A percentile compares a stretch with the other conserved stretches of the same genome.
These are phyloP conservation scores for Fusarium kyushuense DNA, from an alignment of 2,329 filamentous ascomycete species.

Conservation along the genomic window DNA sequence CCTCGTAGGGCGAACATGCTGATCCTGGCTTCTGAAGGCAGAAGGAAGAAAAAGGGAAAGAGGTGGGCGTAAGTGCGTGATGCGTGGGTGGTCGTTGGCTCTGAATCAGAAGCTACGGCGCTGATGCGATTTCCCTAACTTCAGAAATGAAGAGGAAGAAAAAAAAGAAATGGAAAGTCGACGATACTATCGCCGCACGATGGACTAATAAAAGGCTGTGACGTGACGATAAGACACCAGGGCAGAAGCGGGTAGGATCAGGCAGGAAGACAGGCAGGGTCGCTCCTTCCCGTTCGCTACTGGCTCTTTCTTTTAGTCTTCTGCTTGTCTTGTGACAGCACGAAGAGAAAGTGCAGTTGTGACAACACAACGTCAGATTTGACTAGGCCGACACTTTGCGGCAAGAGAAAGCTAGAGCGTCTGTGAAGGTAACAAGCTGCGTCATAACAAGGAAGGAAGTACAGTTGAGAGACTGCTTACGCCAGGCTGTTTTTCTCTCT, in stretches of 20 bases:
- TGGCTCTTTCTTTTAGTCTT: constrained; percentile 11
- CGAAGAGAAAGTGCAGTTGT: constrained; percentile 10
- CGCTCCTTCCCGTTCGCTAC: constrained; percentile 16
- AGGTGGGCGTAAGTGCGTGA: constrained; percentile 12
- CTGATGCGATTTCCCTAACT: constrained; percentile 5
- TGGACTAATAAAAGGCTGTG: constrained; percentile 29
- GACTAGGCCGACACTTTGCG: constrained; percentile 16
- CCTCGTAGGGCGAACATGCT: constrained; percentile 57
- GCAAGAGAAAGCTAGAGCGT: constrained; percentile 25
- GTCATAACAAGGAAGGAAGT: constrained; percentile 46
- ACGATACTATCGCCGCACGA: constrained; percentile 38
- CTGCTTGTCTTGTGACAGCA: constrained; percentile 7
- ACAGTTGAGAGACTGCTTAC: constrained; percentile 20
- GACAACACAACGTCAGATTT: constrained; percentile 9
- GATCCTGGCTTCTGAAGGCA: constrained; percentile 29
- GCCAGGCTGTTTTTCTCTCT: constrained; percentile 31
- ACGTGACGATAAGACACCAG: constrained; percentile 38
- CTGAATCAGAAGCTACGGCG: constrained; percentile 17
- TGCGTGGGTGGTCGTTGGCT: constrained; percentile 4
- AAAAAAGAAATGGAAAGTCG: constrained; percentile 20
- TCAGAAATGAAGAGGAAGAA: constrained; percentile 5
- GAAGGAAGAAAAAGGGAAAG: constrained; percentile 7
- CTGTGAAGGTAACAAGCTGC: constrained; percentile 33
- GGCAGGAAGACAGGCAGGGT: constrained; percentile 13
- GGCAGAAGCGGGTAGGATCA: constrained; percentile 33